Evolutionary conservation across 148 eudicot species (phyloP), one percentile per base, ranked within the genome.

Genomic region (Talinum fruticosum): DNA sequence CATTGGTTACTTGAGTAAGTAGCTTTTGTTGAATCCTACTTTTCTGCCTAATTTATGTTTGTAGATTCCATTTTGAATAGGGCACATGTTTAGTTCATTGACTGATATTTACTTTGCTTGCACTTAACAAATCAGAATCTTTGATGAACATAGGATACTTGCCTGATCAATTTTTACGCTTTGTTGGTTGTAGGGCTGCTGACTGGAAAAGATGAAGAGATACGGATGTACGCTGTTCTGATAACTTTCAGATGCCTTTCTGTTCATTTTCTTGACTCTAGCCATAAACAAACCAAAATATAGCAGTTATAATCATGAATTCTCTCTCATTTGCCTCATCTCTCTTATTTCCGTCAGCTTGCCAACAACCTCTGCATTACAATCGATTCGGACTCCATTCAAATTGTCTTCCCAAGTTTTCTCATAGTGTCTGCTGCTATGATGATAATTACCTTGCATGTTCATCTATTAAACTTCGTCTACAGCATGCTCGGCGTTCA

Each of bases 301-400:
- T 19, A 34, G 21, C 65, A 19, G 10, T 23, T 28, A 51, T 66
- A 8, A 36, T 59, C 30, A 88, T 91, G 96, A 91, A 62, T 81
- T 73, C 79, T 72, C 71, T 85, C 37, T 75, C 79, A 54, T 81
- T 73, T 51, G 35, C 83, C 35, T 73, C 87, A 64, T 81, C 87
- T 72, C 62, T 71, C 59, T 76, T 70, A 49, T 72, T 67, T 78
- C 79, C 79, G n/a, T 80, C 84, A 47, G 68, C 83, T 76, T 54
- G 61, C 73, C 76, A 70, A 75, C 81, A 73, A 12, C 72, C 74
- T 51, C 76, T 78, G 49, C 80, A 54, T 65, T 62, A 10, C 67
- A 54, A 69, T 66, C 72, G 44, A 75, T 54, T 80, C 32, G 75
- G 23, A 73, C 79, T 80, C 26, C 71, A 47, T 75, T 65, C 74